Evolutionary conservation across 495 filamentous ascomycete genomes (phyloP).

Genomic region (Penicillium parvum): DNA sequence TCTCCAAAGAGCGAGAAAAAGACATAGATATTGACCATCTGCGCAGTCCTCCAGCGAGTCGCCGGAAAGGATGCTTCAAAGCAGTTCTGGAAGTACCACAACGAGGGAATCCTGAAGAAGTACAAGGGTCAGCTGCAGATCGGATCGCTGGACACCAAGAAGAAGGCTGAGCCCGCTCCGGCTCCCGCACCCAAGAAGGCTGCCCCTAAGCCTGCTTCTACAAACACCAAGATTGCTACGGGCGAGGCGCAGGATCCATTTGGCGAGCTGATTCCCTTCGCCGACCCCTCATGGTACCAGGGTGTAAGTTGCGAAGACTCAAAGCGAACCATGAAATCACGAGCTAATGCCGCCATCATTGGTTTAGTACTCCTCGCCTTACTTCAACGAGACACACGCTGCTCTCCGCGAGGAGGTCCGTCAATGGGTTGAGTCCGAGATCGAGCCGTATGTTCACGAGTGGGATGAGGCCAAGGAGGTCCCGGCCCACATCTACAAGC

Average conservation of each 20-base stretch:
- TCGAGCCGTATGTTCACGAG: constrained; percentile 88
- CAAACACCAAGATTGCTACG: constrained; percentile 36
- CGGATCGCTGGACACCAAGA: constrained; percentile 86
- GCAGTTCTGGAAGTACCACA: constrained; percentile 99
- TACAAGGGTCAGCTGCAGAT: constrained; percentile 84
- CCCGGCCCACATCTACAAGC: constrained; percentile 83
- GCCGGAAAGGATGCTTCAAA: constrained; percentile 95
- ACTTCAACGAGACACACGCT: constrained; percentile 90
- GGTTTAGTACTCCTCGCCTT: constrained; percentile 83
- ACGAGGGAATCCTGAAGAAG: constrained; percentile 90
- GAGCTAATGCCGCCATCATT: constrained; percentile 11
- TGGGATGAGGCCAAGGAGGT: constrained; percentile 96
- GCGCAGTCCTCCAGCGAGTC: constrained; percentile 75
- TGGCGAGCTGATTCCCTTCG: constrained; percentile 84
- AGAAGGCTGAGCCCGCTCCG: constrained; percentile 50
- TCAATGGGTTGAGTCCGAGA: constrained; percentile 82
- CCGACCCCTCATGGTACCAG: constrained; percentile 94
- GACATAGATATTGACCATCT: constrained; percentile 22
- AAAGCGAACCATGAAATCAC: background rate
- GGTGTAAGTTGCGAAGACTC: constrained; percentile 56
- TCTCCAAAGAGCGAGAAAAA: too few species aligned
- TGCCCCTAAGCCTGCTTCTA: constrained; percentile 44
- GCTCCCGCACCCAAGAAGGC: constrained; percentile 49
- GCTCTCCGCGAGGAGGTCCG: constrained; percentile 86
- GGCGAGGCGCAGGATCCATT: constrained; percentile 73